Evolutionary conservation across 2,329 filamentous ascomycete genomes (phyloP).

Genomic region (Xylariomycetidae sp.): DNA sequence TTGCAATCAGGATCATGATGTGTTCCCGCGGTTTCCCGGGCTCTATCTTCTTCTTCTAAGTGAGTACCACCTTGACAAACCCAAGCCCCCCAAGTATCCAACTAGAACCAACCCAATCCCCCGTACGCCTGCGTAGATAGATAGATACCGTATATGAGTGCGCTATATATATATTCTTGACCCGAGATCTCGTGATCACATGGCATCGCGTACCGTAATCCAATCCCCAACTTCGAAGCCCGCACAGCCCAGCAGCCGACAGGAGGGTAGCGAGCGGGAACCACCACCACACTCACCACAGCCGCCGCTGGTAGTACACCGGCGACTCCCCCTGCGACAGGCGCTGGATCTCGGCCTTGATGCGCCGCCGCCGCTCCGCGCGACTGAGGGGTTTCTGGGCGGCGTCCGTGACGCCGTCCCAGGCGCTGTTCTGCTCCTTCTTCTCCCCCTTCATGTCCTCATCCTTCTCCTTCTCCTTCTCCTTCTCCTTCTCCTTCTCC

Average conservation of each 20-base stretch:
- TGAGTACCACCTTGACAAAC: no score
- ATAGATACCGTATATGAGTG: no score
- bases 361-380: slow-evolving; percentile 49
- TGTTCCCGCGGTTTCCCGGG: no score
- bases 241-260: background rate
- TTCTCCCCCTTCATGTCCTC: slow-evolving; percentile 6
- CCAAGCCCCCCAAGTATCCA: no score
- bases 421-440: slow-evolving; percentile 11
- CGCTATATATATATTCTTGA: no score
- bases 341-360: slow-evolving; percentile 51
- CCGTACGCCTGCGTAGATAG: no score
- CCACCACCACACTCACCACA: slow-evolving; percentile 41
- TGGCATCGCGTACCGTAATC: background rate
- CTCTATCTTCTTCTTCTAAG: no score
- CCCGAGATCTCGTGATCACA: no score
- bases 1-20: no score
- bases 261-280: no score
- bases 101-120: no score
- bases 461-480: slow-evolving; percentile 1
- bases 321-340: slow-evolving; percentile 39
- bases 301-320: slow-evolving; percentile 48
- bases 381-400: slow-evolving; percentile 42
- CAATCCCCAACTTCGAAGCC: background rate
- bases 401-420: slow-evolving; percentile 29
- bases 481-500: slow-evolving; percentile 5